Evolutionary conservation across 2,329 filamentous ascomycete genomes (phyloP), one percentile per base, ranked within the genome.

Genomic region (Aureobasidium sp.): DNA sequence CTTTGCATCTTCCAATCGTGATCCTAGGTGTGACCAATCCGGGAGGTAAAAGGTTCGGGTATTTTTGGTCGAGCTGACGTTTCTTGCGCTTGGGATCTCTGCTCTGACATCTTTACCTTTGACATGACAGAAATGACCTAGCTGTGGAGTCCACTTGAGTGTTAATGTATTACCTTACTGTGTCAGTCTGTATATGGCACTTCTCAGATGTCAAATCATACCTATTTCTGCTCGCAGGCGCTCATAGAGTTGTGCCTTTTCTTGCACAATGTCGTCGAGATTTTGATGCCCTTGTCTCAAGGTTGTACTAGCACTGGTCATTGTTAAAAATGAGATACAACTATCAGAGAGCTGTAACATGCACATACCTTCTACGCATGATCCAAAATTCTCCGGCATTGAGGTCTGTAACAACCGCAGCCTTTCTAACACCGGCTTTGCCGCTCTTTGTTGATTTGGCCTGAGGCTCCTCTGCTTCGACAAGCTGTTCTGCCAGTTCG

Each of bases 71-170:
- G 90, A 87, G 36, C 87, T 88, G 55, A 97, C 82, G 60, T 81
- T 84, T 72, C 77, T 71, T 13, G 78, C 80, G 64, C 74, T 77
- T 51, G 72, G 74, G 56, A 79, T 67, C 27, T 73, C 66, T 44
- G 78, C 74, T 63, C 78, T 74, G 6, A 83, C 78, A 69, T 94
- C 88, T 72, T 89, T 92, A 37, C 91, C 91, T 74, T 88, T 94
- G 68, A 97, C 83, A 72, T 97, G 92, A 68, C 89, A 92, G 70
- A 96, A 89, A 72, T 99, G 90, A 9, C 94, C 93, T 1, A 96
- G 81, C 15, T 87, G 88, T 0, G 93, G 88, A 1, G 88, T 91
- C 89, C 92, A 97, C 69, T 88, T 89, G 24, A 99, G 82, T 0
- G 86, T 88, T 47, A 97, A 81, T 63, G 82, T 87, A 6, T 63